Conservation (phyloP, 208 protist species). For the Crithidia fasciculata region DNA sequence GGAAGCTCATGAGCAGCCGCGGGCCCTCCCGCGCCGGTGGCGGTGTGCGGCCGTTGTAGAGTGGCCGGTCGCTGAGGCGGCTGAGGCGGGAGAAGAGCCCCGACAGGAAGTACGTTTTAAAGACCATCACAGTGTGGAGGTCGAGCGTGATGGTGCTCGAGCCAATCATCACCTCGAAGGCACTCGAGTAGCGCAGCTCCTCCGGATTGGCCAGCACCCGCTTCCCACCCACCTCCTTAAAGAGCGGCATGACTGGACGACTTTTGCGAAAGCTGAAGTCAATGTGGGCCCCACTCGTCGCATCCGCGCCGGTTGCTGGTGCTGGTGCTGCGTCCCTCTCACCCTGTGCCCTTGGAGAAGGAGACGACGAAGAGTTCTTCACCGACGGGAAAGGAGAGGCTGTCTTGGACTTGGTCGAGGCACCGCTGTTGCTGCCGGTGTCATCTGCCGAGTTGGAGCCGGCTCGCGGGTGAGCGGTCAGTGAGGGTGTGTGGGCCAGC, state of each 20-base stretch:
- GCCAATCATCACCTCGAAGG: constrained; percentile 69
- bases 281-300: constrained; percentile 35
- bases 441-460: constrained; percentile 6
- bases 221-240: constrained; percentile 52
- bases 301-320: neutral
- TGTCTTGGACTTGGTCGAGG: neutral
- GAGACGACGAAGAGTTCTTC: neutral
- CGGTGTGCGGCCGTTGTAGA: constrained; percentile 76
- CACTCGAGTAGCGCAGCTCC: constrained; percentile 80
- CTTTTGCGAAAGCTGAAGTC: constrained; percentile 72
- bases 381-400: neutral
- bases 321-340: neutral
- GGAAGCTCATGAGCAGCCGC: constrained; percentile 75
- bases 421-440: constrained; percentile 7
- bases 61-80: constrained; percentile 52
- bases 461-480: neutral
- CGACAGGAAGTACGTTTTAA: constrained; percentile 73
- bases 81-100: constrained; percentile 74
- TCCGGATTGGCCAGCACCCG: constrained; percentile 66
- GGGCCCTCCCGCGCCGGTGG: constrained; percentile 49
- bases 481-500: constrained; percentile 32
- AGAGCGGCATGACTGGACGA: constrained; percentile 81
- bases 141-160: constrained; percentile 73
- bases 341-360: neutral
- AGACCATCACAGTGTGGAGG: constrained; percentile 69